These are phyloP conservation scores for Psophocarpus tetragonolobus DNA, from an alignment of 306 rosid species.

Conservation along the genomic window DNA sequence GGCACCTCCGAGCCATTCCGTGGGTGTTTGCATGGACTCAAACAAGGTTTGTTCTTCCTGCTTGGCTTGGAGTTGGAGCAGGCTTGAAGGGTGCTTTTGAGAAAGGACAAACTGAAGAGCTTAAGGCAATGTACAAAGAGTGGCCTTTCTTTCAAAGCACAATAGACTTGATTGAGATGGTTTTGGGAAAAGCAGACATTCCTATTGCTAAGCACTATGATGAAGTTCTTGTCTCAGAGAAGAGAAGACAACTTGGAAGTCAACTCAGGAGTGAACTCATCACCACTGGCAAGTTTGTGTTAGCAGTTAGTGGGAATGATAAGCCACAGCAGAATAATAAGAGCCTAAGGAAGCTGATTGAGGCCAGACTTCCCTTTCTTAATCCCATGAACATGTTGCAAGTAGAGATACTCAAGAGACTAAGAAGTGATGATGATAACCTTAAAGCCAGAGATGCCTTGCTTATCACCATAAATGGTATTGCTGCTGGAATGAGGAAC, in stretches of 20 bases:
- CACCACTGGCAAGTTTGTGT: conserved; percentile 53
- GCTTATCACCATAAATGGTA: conserved; percentile 90
- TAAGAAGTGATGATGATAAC: conserved; percentile 78
- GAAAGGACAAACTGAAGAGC: conserved; percentile 79
- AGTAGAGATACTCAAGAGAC: conserved; percentile 88
- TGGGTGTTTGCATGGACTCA: conserved; percentile 99
- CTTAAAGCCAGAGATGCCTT: conserved; percentile 75
- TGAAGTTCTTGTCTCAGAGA: conserved; percentile 74
- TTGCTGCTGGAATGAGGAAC: conserved; percentile 98
- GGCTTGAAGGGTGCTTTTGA: conserved; percentile 77
- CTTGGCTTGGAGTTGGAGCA: conserved; percentile 98
- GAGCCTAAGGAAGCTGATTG: conserved; percentile 80
- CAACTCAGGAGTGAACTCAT: conserved; percentile 64
- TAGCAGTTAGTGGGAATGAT: conserved; percentile 69
- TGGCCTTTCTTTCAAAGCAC: conserved; percentile 92
- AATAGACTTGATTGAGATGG: conserved; percentile 92
- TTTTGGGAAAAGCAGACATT: conserved; percentile 83
- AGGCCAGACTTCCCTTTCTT: conserved; percentile 79
- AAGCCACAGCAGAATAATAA: conserved; percentile 68
- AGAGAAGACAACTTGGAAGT: conserved; percentile 61
- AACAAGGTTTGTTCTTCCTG: conserved; percentile 88
- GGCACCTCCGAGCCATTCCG: conserved; percentile 89
- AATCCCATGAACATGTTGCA: conserved; percentile 90
- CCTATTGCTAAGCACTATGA: conserved; percentile 90
- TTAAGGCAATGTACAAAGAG: conserved; percentile 79